Conservation (phyloP, 2,329 filamentous ascomycete species). For the Apiospora hydei region DNA sequence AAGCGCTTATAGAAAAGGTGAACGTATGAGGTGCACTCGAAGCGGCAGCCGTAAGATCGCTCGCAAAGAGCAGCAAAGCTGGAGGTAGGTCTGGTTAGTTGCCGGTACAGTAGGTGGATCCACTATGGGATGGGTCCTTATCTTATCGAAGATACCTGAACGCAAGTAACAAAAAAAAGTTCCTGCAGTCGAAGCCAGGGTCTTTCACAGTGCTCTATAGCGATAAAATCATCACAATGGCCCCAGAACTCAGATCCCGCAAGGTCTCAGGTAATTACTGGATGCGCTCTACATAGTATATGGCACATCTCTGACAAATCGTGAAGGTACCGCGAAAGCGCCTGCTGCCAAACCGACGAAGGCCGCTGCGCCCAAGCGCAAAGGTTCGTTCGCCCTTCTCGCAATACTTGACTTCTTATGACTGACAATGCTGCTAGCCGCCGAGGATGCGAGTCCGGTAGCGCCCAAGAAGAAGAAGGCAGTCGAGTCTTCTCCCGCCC, state of each 20-base stretch:
- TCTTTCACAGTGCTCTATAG: background rate
- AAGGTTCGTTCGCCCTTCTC: conserved; percentile 39
- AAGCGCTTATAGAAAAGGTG: too few species aligned
- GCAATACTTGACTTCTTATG: background rate
- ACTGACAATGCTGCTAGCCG: conserved; percentile 44
- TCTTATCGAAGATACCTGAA: background rate
- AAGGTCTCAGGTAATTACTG: conserved; percentile 26
- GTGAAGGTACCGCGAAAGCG: conserved; percentile 24
- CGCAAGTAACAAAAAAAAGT: conserved; percentile 18
- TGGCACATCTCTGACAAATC: background rate
- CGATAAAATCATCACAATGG: conserved; percentile 26
- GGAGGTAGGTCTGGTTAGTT: too few species aligned
- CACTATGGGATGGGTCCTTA: background rate
- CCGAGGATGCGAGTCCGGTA: conserved; percentile 53
- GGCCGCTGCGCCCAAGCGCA: conserved; percentile 42
- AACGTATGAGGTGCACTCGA: too few species aligned
- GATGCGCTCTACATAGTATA: background rate
- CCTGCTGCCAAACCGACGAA: conserved; percentile 45
- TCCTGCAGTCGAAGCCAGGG: background rate
- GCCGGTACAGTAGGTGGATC: too few species aligned
- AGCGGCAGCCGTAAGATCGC: too few species aligned
- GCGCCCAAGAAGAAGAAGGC: conserved; percentile 56
- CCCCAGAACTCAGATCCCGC: conserved; percentile 26
- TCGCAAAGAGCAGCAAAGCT: too few species aligned
- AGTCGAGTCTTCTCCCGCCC: conserved; percentile 39